phyloP scores from a whole-genome alignment of 495 filamentous ascomycete species.

The Chaetomium fimeti region DNA sequence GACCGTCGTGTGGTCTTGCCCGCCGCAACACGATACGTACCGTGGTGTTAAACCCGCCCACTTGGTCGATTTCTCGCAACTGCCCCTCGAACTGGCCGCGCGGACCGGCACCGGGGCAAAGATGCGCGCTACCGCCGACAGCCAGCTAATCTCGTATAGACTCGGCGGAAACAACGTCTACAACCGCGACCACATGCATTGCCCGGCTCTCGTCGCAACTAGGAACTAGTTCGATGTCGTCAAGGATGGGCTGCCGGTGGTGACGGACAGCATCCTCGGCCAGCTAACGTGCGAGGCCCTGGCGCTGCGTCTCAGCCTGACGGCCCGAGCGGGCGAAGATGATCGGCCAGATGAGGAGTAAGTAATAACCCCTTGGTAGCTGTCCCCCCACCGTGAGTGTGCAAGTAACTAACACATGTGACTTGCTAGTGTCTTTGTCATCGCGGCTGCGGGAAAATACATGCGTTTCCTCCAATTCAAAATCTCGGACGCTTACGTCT shows the following conservation, averaged over 20 bases:
- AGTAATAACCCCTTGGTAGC: background rate
- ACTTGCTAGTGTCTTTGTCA: background rate
- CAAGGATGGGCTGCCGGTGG: background rate
- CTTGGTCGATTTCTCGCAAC: background rate
- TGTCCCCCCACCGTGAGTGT: no score
- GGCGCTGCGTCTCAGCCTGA: background rate
- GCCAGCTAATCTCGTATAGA: background rate
- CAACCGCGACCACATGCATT: background rate
- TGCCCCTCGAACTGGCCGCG: no score
- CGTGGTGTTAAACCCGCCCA: background rate
- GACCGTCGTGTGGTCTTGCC: background rate
- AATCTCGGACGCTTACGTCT: background rate
- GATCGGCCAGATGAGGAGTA: background rate
- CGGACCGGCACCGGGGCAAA: no score
- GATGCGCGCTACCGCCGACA: background rate
- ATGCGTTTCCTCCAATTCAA: background rate
- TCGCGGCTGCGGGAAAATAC: background rate
- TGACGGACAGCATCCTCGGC: background rate
- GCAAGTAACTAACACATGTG: background rate
- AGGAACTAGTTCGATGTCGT: background rate
- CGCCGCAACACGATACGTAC: background rate
- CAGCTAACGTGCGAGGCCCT: background rate
- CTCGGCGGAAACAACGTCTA: background rate
- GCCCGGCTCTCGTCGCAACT: background rate
- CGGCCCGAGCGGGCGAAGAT: background rate